A percentile compares a stretch with the other conserved stretches of the same genome.
phyloP scores from a whole-genome alignment of 352 stramenopile species.

The Ophiocytium majus region DNA sequence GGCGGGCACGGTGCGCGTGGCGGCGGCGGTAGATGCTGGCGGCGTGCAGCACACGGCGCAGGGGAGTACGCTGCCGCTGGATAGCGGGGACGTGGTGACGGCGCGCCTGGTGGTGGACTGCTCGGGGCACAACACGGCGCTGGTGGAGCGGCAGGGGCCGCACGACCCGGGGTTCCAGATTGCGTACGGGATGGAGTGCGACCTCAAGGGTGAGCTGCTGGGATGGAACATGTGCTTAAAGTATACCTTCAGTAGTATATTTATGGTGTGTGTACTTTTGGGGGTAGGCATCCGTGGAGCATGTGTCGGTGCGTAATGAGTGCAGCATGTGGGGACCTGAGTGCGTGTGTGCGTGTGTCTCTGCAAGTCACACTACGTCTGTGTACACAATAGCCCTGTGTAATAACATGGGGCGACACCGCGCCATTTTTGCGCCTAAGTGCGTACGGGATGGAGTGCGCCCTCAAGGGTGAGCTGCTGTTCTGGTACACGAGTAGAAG shows the following conservation, averaged over 20 bases:
- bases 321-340: too few relatives aligned
- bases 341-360: too few relatives aligned
- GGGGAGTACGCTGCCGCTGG: conserved; percentile 52
- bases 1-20: conserved; percentile 13
- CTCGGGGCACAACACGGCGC: conserved; percentile 70
- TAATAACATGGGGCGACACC: too few relatives aligned
- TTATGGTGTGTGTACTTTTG: too few relatives aligned
- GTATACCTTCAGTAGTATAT: not conserved
- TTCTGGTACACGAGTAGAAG: not conserved
- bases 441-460: conserved; percentile 67
- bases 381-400: too few relatives aligned
- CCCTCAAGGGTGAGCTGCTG: conserved; percentile 60
- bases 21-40: conserved; percentile 4
- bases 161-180: conserved; percentile 71
- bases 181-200: conserved; percentile 67
- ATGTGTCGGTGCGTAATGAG: too few relatives aligned
- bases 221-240: not conserved
- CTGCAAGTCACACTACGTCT: too few relatives aligned
- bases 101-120: conserved; percentile 71
- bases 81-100: conserved; percentile 57
- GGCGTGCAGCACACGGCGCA: conserved; percentile 55
- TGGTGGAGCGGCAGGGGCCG: conserved; percentile 59
- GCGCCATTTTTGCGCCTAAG: too few relatives aligned
- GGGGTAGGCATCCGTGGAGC: too few relatives aligned
- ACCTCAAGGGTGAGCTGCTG: conserved; percentile 61